Evolutionary conservation across 352 stramenopile genomes (phyloP), one percentile per base, ranked within the genome.

Genomic region (Elongisporangium prolatum): DNA sequence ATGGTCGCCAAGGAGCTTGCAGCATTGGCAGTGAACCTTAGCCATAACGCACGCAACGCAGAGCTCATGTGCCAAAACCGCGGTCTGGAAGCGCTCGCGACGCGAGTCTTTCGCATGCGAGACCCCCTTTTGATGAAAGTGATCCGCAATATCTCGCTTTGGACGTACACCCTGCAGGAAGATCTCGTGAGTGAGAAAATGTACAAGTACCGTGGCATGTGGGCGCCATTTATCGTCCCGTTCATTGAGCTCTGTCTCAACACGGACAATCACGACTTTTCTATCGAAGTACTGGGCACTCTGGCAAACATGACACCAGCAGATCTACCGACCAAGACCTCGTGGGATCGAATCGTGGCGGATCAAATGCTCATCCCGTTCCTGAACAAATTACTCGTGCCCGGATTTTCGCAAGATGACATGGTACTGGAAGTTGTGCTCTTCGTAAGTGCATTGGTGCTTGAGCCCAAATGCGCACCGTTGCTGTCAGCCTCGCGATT

Each of bases 41-140:
- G 80, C 25, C 84, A 96, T 50, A 96, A 98, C 56, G 70, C 74
- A 8, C 77, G 88, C 24, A 97, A 97, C 59, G 88, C 86, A 17
- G 91, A 98, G 65, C 72, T 97, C 55, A 98, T 98, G 85, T 88
- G 77, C 56, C 75, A 92, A 47, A 89, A 96, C 59, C 77, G 83
- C 21, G 91, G 91, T 0, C 69, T 98, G 6, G 86, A 96, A 56
- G 85, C 88, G 14, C 80, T 98, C 6, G 84, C 96, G n/a, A 77
- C 90, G 7, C 86, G 91, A 11, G 82, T 97, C 10, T 79, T 96
- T 49, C 84, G 91, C 17, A 97, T 88, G 8, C 81, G 85, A 9
- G 93, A 98, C 57, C 76, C 83, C 18, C 74, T 98, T 21, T 76
- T 98, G n/a, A 95, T 98, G 74, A 98, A 98, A 65, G 89, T 97